Evolutionary conservation across 257 asterid genomes (phyloP).

Genomic region (Solanum tarijense): DNA sequence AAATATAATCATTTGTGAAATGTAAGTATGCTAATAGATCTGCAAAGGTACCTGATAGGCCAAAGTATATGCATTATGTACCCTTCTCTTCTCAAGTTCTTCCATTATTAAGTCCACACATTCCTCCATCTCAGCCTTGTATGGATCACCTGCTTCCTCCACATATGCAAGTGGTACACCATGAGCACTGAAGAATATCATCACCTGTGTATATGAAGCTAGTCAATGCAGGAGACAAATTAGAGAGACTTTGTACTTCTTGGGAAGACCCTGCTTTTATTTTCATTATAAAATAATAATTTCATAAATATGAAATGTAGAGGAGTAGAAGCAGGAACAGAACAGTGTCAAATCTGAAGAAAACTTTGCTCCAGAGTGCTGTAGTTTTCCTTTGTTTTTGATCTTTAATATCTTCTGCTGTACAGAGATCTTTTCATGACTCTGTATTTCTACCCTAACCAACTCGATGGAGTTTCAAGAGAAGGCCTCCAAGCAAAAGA

Average conservation of each 20-base stretch:
- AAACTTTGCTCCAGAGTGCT: background rate
- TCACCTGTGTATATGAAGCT: constrained; percentile 45
- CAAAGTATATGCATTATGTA: constrained; percentile 66
- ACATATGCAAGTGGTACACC: constrained; percentile 98
- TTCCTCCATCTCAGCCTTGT: constrained; percentile 99
- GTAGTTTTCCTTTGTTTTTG: background rate
- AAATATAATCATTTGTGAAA: background rate
- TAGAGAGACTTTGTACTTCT: background rate
- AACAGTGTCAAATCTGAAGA: background rate
- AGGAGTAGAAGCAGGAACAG: background rate
- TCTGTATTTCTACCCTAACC: background rate
- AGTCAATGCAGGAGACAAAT: background rate
- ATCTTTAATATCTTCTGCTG: background rate
- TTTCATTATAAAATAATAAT: background rate
- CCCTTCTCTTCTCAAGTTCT: constrained; percentile 71
- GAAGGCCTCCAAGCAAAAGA: background rate
- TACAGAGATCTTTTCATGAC: background rate
- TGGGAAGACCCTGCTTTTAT: background rate
- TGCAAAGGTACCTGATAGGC: constrained; percentile 79
- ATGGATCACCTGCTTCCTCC: constrained; percentile 99
- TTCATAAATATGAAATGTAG: background rate
- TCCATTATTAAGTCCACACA: constrained; percentile 97
- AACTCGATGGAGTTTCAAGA: background rate
- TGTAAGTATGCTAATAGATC: background rate
- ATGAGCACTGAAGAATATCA: constrained; percentile 98